phyloP scores from a whole-genome alignment of 805 yeast species.

The Schizosaccharomyces cryophilus region DNA sequence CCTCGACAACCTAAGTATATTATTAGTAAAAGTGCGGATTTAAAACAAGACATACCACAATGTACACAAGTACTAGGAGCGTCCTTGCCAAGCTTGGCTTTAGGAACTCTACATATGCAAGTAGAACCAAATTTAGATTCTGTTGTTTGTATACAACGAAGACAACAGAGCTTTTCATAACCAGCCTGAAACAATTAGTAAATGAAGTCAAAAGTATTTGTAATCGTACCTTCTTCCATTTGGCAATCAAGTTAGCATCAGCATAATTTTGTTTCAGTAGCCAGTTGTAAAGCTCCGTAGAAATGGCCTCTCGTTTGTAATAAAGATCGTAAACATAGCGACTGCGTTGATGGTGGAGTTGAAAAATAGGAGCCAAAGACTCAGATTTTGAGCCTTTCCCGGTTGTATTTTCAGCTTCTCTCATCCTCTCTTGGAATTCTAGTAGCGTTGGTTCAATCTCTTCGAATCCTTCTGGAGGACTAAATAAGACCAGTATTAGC shows the following conservation, averaged over 20 bases:
- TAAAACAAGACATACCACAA: not conserved
- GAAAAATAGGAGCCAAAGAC: not conserved
- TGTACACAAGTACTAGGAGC: not conserved
- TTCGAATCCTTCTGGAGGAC: slow-evolving; percentile 52
- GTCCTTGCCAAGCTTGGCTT: slow-evolving; percentile 17
- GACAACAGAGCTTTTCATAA: slow-evolving; percentile 65
- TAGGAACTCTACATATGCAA: slow-evolving; percentile 73
- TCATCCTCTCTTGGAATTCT: slow-evolving; percentile 33
- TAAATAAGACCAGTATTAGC: slow-evolving; percentile 10
- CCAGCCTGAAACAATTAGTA: slow-evolving; percentile 28
- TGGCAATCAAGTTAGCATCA: slow-evolving; percentile 52
- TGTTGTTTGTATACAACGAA: slow-evolving; percentile 41
- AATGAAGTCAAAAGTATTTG: not conserved
- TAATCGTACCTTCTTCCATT: slow-evolving; percentile 20
- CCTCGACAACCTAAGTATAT: not conserved
- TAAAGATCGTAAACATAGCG: slow-evolving; percentile 51
- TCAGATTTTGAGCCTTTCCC: not conserved
- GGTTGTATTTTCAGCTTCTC: slow-evolving; percentile 20
- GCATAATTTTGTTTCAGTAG: slow-evolving; percentile 38
- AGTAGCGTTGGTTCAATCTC: slow-evolving; percentile 41
- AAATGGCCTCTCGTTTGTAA: slow-evolving; percentile 44
- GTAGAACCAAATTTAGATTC: slow-evolving; percentile 43
- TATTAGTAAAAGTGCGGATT: not conserved
- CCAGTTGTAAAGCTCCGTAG: slow-evolving; percentile 49
- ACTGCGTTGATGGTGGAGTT: slow-evolving; percentile 49